Evolutionary conservation across 2,329 filamentous ascomycete species (phyloP).

Genomic region (Alternaria angustiovoidea): DNA sequence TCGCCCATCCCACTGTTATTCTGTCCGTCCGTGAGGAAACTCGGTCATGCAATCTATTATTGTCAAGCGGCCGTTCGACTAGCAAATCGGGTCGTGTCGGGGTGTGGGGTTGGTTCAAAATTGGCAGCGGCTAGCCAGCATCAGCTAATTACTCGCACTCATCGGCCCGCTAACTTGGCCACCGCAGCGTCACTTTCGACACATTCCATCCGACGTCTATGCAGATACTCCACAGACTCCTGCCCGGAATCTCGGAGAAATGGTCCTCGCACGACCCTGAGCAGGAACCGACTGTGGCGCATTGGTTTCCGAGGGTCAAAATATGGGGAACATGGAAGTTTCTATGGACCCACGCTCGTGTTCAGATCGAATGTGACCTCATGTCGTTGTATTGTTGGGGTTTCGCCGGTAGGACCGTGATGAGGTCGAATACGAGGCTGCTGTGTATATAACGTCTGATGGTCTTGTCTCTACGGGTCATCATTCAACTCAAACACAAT

Average conservation of each 20-base stretch:
- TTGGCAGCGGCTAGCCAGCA: conserved; percentile 5
- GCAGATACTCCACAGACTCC: conserved; percentile 1
- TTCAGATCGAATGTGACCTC: conserved; percentile 27
- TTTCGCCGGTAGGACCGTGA: not conserved
- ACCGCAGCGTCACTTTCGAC: conserved; percentile 6
- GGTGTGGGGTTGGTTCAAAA: not conserved
- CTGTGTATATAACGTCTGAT: conserved; percentile 23
- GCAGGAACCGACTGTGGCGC: conserved; percentile 6
- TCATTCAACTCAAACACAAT: conserved; percentile 8
- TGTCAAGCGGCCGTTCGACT: not conserved
- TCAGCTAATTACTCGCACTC: not conserved
- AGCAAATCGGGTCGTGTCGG: not conserved
- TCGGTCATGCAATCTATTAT: conserved; percentile 11
- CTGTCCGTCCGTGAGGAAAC: not conserved
- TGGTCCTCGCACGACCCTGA: conserved; percentile 1
- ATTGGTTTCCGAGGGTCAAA: conserved; percentile 3
- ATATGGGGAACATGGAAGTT: conserved; percentile 19
- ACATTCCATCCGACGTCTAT: conserved; percentile 11
- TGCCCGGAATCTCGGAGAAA: conserved; percentile 4
- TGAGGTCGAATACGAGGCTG: conserved; percentile 4
- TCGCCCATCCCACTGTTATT: conserved; percentile 6
- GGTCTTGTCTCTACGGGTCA: conserved; percentile 5
- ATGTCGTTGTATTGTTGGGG: conserved; percentile 23
- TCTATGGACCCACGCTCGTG: conserved; percentile 19
- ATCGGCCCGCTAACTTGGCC: not conserved